Evolutionary conservation across 1,284 basidiomycete species (phyloP), one percentile per base, ranked within the genome.

Genomic region (Moesziomyces sp.): DNA sequence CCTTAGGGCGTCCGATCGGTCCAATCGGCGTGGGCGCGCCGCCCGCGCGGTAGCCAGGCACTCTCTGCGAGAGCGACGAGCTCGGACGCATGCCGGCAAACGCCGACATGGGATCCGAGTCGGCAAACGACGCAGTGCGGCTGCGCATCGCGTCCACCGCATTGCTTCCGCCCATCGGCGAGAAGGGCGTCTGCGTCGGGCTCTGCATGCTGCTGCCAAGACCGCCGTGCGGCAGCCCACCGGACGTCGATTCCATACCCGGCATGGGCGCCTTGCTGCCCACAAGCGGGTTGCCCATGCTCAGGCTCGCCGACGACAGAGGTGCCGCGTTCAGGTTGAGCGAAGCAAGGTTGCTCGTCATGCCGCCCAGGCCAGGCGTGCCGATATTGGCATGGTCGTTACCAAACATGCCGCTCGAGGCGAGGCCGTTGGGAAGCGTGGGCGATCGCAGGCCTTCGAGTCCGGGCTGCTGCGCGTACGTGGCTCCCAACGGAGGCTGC

Each of bases 1-100:
- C 66, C 47, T 77, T 71, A 16, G 79, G 82, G n/a, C 81, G 76
- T 30, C 81, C 82, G 46, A 83, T 83, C 13, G 82, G 80, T 2
- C 81, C 82, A 24, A 83, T 82, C 16, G 80, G 80, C 19, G 72
- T 63, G 0, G 75, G 74, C 43, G 58, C 64, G 42, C 63, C 53
- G 43, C 63, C 53, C 18, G 64, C 53, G 13, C 75, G 65, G 55
- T 69, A 71, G 52, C 66, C 66, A 13, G 72, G 57, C 3, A 63
- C 56, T 11, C 75, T 47, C 42, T 77, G 72, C 26, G 75, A 75
- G 5, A 75, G 58, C 13, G 72, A 65, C 38, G 72, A 77, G 30
- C 60, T 53, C 1, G 75, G 65, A 26, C 72, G 71, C 30, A 74
- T 65, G 49, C 66, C 66, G 23, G 59, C 59, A 49, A 69, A 69